Evolutionary conservation across 2,329 filamentous ascomycete genomes (phyloP).

Genomic region (Aspergillus chevalieri): DNA sequence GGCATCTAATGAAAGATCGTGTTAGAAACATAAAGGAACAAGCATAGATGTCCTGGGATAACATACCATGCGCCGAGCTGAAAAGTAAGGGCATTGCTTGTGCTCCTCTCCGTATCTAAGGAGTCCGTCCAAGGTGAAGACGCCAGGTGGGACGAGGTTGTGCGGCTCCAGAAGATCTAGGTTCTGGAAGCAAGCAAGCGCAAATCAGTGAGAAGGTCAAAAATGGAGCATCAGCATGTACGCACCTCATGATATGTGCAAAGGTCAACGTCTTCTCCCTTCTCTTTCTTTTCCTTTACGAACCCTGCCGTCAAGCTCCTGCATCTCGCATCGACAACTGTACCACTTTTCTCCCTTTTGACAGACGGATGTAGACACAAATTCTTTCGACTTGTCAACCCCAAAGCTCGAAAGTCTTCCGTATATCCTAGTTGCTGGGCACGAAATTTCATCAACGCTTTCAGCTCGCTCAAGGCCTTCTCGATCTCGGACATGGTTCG

Average conservation of each 20-base stretch:
- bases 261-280: conserved; percentile 86
- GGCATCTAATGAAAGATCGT: conserved; percentile 63
- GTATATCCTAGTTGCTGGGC: conserved; percentile 79
- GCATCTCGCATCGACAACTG: conserved; percentile 90
- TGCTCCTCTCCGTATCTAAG: conserved; percentile 86
- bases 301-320: conserved; percentile 93
- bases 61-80: conserved; percentile 78
- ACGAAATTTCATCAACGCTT: conserved; percentile 91
- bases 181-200: conserved; percentile 50
- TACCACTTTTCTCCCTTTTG: conserved; percentile 90
- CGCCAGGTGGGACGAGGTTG: conserved; percentile 86
- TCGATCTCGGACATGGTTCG: conserved; percentile 99
- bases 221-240: not conserved
- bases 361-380: conserved; percentile 93
- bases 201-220: conserved; percentile 15
- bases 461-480: conserved; percentile 87
- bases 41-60: not conserved
- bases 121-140: conserved; percentile 90
- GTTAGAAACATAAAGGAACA: conserved; percentile 13
- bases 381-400: conserved; percentile 94
- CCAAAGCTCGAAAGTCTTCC: conserved; percentile 89
- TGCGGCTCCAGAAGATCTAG: conserved; percentile 91
- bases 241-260: conserved; percentile 90
- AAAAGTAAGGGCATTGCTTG: conserved; percentile 98
- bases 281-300: conserved; percentile 94